A percentile compares a stretch with the other conserved stretches of the same genome.
These are phyloP conservation scores for Aspergillaceae sp. DNA, from an alignment of 2,329 filamentous ascomycete species.

Conservation along the genomic window DNA sequence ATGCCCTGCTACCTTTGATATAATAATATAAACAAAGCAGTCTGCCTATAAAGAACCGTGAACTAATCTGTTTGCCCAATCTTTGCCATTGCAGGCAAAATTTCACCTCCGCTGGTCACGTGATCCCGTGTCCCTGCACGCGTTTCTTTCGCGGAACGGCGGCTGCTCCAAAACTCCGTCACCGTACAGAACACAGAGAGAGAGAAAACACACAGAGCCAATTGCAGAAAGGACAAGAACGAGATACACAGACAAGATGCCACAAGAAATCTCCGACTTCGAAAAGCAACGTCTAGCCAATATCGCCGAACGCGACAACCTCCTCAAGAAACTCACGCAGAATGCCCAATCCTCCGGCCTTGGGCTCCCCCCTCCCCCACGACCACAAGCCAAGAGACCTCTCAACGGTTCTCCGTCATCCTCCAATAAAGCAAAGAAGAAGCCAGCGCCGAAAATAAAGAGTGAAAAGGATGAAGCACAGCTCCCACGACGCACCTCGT, in stretches of 20 bases:
- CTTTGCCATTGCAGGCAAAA: neutral
- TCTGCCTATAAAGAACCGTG: no score
- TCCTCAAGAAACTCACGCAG: slow-evolving; percentile 67
- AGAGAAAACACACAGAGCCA: slow-evolving; percentile 3
- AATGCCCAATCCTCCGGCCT: slow-evolving; percentile 61
- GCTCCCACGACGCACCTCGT: slow-evolving; percentile 52
- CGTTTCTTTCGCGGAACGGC: slow-evolving; percentile 4
- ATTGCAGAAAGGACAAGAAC: slow-evolving; percentile 1
- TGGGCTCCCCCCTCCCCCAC: slow-evolving; percentile 45
- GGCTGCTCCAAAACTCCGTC: neutral
- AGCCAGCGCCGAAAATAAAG: slow-evolving; percentile 43
- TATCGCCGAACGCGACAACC: slow-evolving; percentile 74
- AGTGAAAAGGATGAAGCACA: slow-evolving; percentile 55
- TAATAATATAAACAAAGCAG: no score
- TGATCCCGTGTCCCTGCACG: slow-evolving; percentile 15
- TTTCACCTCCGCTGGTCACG: slow-evolving; percentile 7
- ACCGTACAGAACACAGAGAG: slow-evolving; percentile 1
- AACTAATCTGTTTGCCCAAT: neutral
- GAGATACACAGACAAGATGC: slow-evolving; percentile 11
- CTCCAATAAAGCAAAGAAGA: slow-evolving; percentile 42
- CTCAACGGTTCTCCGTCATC: slow-evolving; percentile 26
- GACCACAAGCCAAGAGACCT: slow-evolving; percentile 42
- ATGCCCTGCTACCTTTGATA: no score
- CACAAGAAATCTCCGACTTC: slow-evolving; percentile 64
- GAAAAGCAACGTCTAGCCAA: slow-evolving; percentile 78